Evolutionary conservation across 2,329 filamentous ascomycete genomes (phyloP), one percentile per base, ranked within the genome.

Genomic region (Seiridium unicorne): DNA sequence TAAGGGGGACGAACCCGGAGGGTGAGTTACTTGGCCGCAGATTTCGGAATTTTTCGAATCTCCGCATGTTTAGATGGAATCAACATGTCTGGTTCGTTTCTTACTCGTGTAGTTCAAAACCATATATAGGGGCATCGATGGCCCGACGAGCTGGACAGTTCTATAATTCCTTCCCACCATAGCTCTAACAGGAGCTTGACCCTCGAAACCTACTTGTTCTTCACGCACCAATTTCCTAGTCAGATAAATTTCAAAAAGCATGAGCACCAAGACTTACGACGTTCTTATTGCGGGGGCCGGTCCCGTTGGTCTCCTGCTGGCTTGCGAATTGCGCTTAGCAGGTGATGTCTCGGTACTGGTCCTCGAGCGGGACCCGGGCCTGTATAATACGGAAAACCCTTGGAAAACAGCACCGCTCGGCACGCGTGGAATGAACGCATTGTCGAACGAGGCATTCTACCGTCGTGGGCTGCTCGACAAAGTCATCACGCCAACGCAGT

Each of bases 381-480:
- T 35, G 11, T 38, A 32, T n/a, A 38, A 35, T 35, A 36, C 51
- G 18, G 61, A 68, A 6, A 69, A 71, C 5, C 62, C 67, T 18
- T 74, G 68, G 66, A 77, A 77, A 57, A 58, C 35, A 32, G 51
- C 58, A 1, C 70, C 69, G 1, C 60, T 72, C 66, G 49, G 49
- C 32, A 38, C 38, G 34, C 49, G 73, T 3, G 74, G 73, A 36
- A 59, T 77, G 13, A 75, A 74, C 60, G 72, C 69, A 1, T 61
- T 65, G 3, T 73, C 74, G 1, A 51, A 73, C 18, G 76, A 78
- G 59, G 63, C 68, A 4, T 67, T 79, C 32, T 69, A 77, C 57
- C 74, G 76, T 1, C 74, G 76, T 6, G 76, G 74, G 2, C 63
- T 79, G 5, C 66, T 77, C n/a, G 62, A 64, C 61, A 65, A 71